Base-by-base conservation (phyloP, 202 grass and related monocot genomes). In the Dendrocalamus latiflorus region DNA sequence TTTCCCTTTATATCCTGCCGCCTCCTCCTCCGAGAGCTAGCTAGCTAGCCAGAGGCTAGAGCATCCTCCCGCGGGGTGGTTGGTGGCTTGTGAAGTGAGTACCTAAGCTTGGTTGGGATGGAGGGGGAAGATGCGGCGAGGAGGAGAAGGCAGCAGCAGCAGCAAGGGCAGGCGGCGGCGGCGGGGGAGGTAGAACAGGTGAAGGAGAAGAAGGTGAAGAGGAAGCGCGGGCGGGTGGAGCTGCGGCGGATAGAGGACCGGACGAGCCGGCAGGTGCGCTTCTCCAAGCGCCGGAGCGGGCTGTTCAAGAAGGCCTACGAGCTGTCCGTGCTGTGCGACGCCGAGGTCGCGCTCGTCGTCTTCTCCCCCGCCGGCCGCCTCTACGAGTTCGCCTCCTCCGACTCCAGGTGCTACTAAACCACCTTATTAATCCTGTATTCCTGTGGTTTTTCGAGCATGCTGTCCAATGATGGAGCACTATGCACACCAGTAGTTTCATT, bases 361-460 rank as follows among this genome's bases (percentile, higher is more conserved):
- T 79, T 88, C 80, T 88, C 81, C 60, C 86, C 86, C 58, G 86
- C 81, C 81, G 86, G 75, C 67, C 86, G 86, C 74, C 60, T 88
- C 75, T 76, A 85, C 82, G 20, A 70, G 36, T 89, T 70, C 70
- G 75, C 83, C 20, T 89, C 89, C 70, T 45, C 87, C 62, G 1
- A 5, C 54, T 48, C 63, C 62, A 89, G 87, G 87, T 79, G 8
- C n/a, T n/a, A n/a, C n/a, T n/a, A n/a, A n/a, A n/a, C n/a, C n/a
- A n/a, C n/a, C n/a, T n/a, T n/a, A n/a, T n/a, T n/a, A n/a, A n/a
- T n/a, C n/a, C n/a, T n/a, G n/a, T n/a, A n/a, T n/a, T n/a, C n/a
- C n/a, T 45, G 39, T 20, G 55, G 2, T n/a, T n/a, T n/a, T n/a
- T n/a, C n/a, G n/a, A n/a, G n/a, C n/a, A n/a, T n/a, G n/a, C n/a